These are phyloP conservation scores for Silene uniflora DNA, from an alignment of 148 eudicot species.

Conservation along the genomic window DNA sequence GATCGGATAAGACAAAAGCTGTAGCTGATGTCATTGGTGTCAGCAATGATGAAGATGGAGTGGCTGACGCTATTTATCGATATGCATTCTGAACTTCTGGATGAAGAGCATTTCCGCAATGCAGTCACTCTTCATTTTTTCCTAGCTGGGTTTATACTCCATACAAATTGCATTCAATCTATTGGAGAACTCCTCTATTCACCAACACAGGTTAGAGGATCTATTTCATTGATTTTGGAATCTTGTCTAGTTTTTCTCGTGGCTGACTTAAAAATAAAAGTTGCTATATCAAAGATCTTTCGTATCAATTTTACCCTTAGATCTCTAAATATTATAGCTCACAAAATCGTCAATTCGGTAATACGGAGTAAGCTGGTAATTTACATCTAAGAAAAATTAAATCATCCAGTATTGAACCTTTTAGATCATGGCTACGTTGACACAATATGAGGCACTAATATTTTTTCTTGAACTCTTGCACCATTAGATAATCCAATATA, in stretches of 20 bases:
- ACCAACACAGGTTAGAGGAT: background rate
- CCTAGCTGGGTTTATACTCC: background rate
- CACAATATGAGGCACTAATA: background rate
- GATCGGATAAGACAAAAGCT: slow-evolving; percentile 77
- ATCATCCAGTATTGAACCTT: background rate
- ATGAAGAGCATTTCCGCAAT: background rate
- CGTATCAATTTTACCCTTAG: too few relatives aligned
- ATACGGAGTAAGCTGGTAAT: too few relatives aligned
- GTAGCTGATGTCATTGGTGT: slow-evolving; percentile 65
- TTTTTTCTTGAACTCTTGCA: too few relatives aligned
- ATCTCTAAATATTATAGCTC: too few relatives aligned
- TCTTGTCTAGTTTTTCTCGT: background rate
- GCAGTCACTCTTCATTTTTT: background rate
- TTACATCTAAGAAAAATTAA: background rate
- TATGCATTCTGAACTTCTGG: slow-evolving; percentile 64
- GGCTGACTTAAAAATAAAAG: background rate
- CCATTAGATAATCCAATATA: background rate
- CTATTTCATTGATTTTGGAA: background rate
- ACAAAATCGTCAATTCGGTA: too few relatives aligned
- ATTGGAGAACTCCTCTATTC: background rate
- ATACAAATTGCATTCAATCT: background rate
- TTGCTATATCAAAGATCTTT: background rate
- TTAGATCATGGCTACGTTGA: background rate
- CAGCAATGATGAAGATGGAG: slow-evolving; percentile 95
- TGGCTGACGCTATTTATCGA: slow-evolving; percentile 87